Evolutionary conservation across 371 early-diverging fungal species (phyloP).

Genomic region (Encephalitozoon intestinalis): DNA sequence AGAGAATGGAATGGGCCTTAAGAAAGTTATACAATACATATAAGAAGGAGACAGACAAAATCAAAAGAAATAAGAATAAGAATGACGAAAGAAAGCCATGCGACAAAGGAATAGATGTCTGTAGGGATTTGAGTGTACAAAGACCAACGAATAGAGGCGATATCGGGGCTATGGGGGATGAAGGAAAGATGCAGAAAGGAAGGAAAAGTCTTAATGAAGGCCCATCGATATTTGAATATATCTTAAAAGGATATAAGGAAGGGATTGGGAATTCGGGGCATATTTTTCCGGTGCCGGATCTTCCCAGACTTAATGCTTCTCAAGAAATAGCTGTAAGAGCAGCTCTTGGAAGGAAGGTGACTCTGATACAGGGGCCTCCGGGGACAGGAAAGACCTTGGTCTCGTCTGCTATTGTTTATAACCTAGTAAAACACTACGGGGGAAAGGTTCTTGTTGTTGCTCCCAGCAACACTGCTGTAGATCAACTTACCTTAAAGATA

Average conservation of each 20-base stretch:
- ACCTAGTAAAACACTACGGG: constrained; percentile 67
- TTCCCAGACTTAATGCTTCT: constrained; percentile 88
- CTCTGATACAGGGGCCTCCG: constrained; percentile 76
- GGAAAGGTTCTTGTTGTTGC: constrained; percentile 87
- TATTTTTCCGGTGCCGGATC: constrained; percentile 68
- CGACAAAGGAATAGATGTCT: not conserved
- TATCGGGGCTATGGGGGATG: not conserved
- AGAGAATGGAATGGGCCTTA: constrained; percentile 59
- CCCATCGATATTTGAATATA: constrained; percentile 77
- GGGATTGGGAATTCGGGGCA: constrained; percentile 81
- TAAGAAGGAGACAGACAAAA: not conserved
- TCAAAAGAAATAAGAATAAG: not conserved
- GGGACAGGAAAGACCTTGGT: constrained; percentile 80
- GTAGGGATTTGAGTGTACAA: not conserved
- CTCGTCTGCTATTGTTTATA: constrained; percentile 87
- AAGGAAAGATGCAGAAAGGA: constrained; percentile 77
- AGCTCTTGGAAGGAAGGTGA: constrained; percentile 77
- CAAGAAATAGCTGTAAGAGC: constrained; percentile 81
- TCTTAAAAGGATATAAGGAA: constrained; percentile 68
- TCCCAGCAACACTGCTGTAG: constrained; percentile 95
- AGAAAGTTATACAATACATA: constrained; percentile 19
- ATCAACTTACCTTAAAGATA: constrained; percentile 87
- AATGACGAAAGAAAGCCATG: not conserved
- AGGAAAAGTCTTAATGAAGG: constrained; percentile 84
- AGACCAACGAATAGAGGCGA: constrained; percentile 58